Evolutionary conservation across 495 filamentous ascomycete genomes (phyloP).

Genomic region (Gamarada debralockiae): DNA sequence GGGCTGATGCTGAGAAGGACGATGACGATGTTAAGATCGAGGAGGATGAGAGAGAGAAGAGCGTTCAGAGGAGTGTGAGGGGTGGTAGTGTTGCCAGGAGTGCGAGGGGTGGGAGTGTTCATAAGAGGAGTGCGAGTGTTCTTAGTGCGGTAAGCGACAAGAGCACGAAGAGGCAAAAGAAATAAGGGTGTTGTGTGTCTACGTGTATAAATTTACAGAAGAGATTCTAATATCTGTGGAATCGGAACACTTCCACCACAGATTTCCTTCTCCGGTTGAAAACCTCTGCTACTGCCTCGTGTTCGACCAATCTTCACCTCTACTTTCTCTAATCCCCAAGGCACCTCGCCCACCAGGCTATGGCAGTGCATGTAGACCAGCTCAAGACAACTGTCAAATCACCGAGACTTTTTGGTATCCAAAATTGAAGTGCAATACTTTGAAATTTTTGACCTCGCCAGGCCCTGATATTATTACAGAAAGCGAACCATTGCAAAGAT

Average conservation of each 20-base stretch:
- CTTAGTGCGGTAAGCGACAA: conserved; percentile 65
- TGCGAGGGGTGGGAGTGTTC: conserved; percentile 20
- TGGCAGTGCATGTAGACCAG: too few species aligned
- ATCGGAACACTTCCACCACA: too few species aligned
- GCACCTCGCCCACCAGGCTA: too few species aligned
- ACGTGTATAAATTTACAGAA: too few species aligned
- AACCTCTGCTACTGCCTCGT: too few species aligned
- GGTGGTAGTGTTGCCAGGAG: conserved; percentile 20
- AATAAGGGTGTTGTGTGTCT: conserved; percentile 34
- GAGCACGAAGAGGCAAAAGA: conserved; percentile 67
- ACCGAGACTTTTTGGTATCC: too few species aligned
- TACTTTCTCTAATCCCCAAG: too few species aligned
- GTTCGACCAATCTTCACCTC: too few species aligned
- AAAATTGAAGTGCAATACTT: background rate
- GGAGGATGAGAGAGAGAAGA: conserved; percentile 23
- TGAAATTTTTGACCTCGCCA: background rate
- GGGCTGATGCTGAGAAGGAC: conserved; percentile 22
- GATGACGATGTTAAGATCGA: conserved; percentile 27
- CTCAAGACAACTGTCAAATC: too few species aligned
- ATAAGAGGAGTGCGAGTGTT: conserved; percentile 76
- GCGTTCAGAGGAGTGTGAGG: conserved; percentile 10
- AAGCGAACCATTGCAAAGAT: too few species aligned
- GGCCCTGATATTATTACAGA: background rate
- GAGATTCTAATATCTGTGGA: too few species aligned
- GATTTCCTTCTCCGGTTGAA: too few species aligned